phyloP scores from a whole-genome alignment of 768 basidiomycete species.

The Neoboletus subvelutipes region DNA sequence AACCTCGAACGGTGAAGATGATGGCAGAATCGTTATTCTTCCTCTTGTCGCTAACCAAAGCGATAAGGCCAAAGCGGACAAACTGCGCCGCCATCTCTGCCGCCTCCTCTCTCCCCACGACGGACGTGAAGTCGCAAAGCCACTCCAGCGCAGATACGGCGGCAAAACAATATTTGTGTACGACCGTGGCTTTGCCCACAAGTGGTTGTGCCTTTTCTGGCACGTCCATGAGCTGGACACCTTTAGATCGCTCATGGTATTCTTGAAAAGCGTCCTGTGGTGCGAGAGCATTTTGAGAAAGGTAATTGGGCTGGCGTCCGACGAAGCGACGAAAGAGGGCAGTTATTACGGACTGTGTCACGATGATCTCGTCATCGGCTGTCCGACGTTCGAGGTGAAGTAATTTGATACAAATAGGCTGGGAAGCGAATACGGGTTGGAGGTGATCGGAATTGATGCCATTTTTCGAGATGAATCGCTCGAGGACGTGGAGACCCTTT shows the following conservation, averaged over 20 bases:
- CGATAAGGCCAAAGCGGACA: conserved; percentile 89
- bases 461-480: conserved; percentile 99
- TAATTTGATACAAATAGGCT: conserved; percentile 96
- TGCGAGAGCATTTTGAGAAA: conserved; percentile 41
- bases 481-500: conserved; percentile 97
- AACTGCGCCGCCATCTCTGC: conserved; percentile 98
- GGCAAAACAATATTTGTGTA: conserved; percentile 75
- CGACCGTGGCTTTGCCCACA: conserved; percentile 41
- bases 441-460: conserved; percentile 96
- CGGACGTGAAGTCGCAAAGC: conserved; percentile 96
- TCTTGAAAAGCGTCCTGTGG: conserved; percentile 63
- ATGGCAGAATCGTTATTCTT: conserved; percentile 91
- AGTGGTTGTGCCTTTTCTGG: conserved; percentile 63
- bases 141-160: conserved; percentile 91
- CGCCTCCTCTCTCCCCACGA: conserved; percentile 93
- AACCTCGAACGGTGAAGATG: conserved; percentile 88
- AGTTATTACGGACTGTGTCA: conserved; percentile 90
- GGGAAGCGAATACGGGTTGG: conserved; percentile 81
- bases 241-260: conserved; percentile 79
- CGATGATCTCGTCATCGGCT: conserved; percentile 95
- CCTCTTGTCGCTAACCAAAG: conserved; percentile 85
- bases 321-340: conserved; percentile 95
- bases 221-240: conserved; percentile 67
- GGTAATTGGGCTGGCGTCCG: conserved; percentile 83
- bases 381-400: conserved; percentile 93